Conservation (phyloP, 257 asterid genomes). For the Scutellaria baicalensis region DNA sequence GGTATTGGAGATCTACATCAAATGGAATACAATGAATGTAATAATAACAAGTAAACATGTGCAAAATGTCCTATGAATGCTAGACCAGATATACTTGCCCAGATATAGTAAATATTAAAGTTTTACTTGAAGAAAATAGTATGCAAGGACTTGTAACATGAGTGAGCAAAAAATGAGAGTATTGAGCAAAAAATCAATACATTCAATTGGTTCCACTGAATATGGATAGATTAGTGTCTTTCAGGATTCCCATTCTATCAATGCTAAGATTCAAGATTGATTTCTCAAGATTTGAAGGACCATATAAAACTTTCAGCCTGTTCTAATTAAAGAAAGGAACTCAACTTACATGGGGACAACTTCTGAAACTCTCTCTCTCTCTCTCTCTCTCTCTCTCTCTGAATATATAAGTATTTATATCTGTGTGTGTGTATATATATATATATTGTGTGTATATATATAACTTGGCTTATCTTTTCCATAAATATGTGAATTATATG, state of each 20-base stretch:
- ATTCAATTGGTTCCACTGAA: slow-evolving; percentile 1
- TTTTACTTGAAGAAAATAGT: neutral
- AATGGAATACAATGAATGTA: no score
- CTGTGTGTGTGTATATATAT: no score
- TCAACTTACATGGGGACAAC: neutral
- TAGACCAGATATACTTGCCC: neutral
- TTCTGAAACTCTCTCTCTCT: slow-evolving; percentile 4
- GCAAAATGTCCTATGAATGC: neutral
- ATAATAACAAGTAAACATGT: neutral
- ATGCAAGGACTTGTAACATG: neutral
- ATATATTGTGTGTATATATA: no score
- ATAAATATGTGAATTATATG: slow-evolving; percentile 7
- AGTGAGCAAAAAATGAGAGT: neutral
- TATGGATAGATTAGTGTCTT: slow-evolving; percentile 1
- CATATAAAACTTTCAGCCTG: neutral
- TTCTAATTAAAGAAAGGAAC: neutral
- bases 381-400: neutral
- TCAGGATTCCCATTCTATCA: slow-evolving; percentile 13
- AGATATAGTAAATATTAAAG: neutral
- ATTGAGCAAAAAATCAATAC: neutral
- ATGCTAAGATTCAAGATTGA: slow-evolving; percentile 14
- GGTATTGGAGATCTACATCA: neutral
- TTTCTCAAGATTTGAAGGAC: slow-evolving; percentile 11
- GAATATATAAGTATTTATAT: neutral
- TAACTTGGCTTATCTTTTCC: slow-evolving; percentile 9